Conservation (phyloP, 805 yeast species). For the Monosporozyma aquatica region DNA sequence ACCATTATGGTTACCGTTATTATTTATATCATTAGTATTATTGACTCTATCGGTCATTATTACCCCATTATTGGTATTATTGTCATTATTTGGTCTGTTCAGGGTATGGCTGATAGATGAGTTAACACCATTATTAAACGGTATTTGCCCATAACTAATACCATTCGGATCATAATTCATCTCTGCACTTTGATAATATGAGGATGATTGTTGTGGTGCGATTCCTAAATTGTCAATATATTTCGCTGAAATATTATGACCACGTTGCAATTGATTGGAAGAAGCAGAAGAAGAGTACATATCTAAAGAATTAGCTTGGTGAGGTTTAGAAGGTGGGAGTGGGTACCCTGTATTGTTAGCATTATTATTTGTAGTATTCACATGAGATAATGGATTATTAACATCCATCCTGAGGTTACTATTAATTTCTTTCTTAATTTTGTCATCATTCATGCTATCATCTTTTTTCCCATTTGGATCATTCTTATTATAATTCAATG, state of each 20-base stretch:
- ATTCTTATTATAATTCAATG: slow-evolving; percentile 12
- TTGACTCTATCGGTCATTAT: no score
- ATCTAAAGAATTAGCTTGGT: no score
- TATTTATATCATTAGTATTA: not conserved
- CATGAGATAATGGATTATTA: not conserved
- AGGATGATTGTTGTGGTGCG: no score
- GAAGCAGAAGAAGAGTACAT: no score
- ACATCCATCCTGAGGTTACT: not conserved
- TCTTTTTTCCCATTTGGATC: not conserved
- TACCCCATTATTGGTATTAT: no score
- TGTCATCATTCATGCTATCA: not conserved
- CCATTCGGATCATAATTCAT: not conserved
- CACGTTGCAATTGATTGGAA: no score
- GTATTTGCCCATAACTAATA: not conserved
- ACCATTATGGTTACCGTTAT: not conserved
- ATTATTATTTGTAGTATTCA: not conserved
- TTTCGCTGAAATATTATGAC: no score
- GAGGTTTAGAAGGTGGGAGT: no score
- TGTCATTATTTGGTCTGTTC: not conserved
- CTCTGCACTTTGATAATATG: no score
- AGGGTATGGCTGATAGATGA: no score
- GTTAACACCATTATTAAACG: not conserved
- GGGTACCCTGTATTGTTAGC: no score
- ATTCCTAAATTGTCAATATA: no score
- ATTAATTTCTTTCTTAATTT: not conserved